phyloP scores from a whole-genome alignment of 2,329 filamentous ascomycete genomes.

The Colletotrichum cordylinicola region DNA sequence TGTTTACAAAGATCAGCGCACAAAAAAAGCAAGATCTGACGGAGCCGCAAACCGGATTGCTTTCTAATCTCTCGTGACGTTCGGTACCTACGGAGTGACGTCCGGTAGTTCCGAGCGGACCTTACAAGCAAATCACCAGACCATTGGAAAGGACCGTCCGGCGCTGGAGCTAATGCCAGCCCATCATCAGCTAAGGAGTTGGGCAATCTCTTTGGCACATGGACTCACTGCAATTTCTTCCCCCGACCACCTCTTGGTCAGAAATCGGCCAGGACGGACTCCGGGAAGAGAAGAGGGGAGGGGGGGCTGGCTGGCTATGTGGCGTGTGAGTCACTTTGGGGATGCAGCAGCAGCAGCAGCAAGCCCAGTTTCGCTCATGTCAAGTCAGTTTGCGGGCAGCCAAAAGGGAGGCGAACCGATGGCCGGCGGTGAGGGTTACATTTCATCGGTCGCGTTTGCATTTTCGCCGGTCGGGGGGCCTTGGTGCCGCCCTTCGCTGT shows the following conservation, averaged over 20 bases:
- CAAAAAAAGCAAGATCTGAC: slow-evolving; percentile 1
- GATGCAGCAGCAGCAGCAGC: background rate
- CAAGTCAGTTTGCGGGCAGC: background rate
- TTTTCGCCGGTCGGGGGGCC: background rate
- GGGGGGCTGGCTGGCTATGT: background rate
- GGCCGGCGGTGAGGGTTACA: background rate
- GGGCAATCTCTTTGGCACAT: background rate
- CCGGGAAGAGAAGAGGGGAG: background rate
- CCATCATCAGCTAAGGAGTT: slow-evolving; percentile 1
- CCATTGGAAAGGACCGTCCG: background rate
- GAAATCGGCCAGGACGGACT: background rate
- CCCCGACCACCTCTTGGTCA: background rate
- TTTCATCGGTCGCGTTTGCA: background rate
- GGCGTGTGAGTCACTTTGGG: background rate
- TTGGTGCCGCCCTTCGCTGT: background rate
- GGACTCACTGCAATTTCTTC: background rate
- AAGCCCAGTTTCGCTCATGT: background rate
- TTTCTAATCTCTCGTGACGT: slow-evolving; percentile 9
- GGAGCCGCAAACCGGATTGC: slow-evolving; percentile 13
- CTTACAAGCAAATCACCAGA: slow-evolving; percentile 1
- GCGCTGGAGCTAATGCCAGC: background rate
- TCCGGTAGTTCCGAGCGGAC: slow-evolving; percentile 1
- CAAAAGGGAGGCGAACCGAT: background rate
- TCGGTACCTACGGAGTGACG: background rate
- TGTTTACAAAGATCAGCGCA: background rate